phyloP scores from a whole-genome alignment of 202 grass and related monocot genomes.

The Digitaria exilis region DNA sequence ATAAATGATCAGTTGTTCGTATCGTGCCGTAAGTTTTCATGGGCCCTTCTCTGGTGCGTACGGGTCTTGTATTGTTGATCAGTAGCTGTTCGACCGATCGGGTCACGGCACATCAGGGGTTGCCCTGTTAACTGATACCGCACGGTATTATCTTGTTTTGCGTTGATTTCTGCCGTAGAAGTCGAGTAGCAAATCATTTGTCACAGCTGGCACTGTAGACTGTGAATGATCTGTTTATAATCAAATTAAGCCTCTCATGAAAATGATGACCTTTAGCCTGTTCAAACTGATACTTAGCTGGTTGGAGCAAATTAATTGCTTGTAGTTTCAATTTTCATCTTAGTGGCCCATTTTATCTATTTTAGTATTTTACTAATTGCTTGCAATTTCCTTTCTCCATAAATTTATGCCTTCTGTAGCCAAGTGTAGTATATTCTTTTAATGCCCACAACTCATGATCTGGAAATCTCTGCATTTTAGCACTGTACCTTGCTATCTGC shows the following conservation, averaged over 20 bases:
- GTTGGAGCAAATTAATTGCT: neutral
- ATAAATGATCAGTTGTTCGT: neutral
- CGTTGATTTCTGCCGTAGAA: too few species aligned
- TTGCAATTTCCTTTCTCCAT: too few species aligned
- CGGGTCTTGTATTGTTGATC: neutral
- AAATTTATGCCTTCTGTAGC: neutral
- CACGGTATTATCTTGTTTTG: neutral
- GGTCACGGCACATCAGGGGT: too few species aligned
- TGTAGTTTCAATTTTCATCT: neutral
- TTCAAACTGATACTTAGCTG: neutral
- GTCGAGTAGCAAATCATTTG: too few species aligned
- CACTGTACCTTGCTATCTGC: neutral
- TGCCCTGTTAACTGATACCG: neutral
- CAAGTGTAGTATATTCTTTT: neutral
- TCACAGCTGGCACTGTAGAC: too few species aligned
- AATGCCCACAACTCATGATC: neutral
- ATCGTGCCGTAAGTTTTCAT: neutral
- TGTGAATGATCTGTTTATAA: neutral
- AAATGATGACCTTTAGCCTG: neutral
- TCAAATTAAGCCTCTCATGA: neutral
- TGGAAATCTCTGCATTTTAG: neutral
- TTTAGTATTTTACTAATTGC: too few species aligned
- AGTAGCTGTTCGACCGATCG: neutral
- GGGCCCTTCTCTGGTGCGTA: neutral
- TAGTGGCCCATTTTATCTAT: too few species aligned